Evolutionary conservation across 257 asterid species (phyloP), one percentile per base, ranked within the genome.

Genomic region (Handroanthus guayacan): DNA sequence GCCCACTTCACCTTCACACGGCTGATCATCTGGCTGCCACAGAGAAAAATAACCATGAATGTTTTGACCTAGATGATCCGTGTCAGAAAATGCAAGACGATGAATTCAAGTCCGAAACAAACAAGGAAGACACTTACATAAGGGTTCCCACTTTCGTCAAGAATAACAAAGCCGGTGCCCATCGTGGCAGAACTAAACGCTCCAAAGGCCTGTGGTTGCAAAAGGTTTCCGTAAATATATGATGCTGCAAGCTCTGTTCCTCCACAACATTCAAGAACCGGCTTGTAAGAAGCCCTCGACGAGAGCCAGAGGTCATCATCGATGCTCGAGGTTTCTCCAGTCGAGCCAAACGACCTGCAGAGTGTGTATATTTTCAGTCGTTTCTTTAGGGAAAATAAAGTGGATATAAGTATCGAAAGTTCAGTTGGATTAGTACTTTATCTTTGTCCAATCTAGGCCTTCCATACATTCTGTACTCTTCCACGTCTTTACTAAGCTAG

Each of bases 291-390:
- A 54, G 92, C 87, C 86, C 85, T 87, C 37, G 99, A 92, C 10
- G 98, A 89, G 83, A 95, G 98, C 98, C 99, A 95, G 48, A 95
- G 95, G 81, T 91, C 98, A 83, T 95, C 99, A 64, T 95, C 99
- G 41, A 92, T 62, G 41, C 85, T 89, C 13, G 99, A 95, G 82
- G 91, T 85, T 87, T 95, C 99, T 67, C 99, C 99, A 9, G 97
- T 95, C 10, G 96, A 79, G 74, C 74, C 82, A 89, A 92, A 91
- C 20, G 63, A 66, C 89, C 98, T 94, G 88, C 63, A 81, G 50
- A 82, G 39, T 55, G 68, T 16, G 37, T 58, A 52, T 52, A 3
- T 62, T 43, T 71, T 6, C 44, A 37, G 60, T 75, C 41, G 64
- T 54, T 55, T 64, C 66, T 54, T 68, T 37, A 5, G 12, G 36